Conservation (phyloP, 306 rosid genomes). For the Arachis stenosperma region DNA sequence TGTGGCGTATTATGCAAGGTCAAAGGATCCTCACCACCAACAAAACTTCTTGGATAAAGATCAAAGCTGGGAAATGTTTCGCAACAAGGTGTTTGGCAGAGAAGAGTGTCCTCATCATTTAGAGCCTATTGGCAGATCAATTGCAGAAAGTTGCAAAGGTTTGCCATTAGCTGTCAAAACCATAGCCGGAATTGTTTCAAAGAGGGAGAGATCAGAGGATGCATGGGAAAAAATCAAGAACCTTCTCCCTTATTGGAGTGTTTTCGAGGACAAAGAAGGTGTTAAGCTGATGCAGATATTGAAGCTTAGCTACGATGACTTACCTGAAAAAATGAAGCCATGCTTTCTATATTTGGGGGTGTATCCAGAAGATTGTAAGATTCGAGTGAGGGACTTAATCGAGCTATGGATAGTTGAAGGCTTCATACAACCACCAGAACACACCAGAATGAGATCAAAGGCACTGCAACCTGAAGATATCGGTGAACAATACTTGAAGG, state of each 20-base stretch:
- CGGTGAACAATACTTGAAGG: conserved; percentile 20
- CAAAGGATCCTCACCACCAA: not conserved
- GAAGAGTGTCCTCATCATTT: not conserved
- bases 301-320: conserved; percentile 21
- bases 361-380: conserved; percentile 13
- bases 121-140: not conserved
- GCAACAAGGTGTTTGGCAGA: not conserved
- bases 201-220: not conserved
- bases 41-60: not conserved
- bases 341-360: conserved; percentile 29
- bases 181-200: not conserved
- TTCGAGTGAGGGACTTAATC: not conserved
- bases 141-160: not conserved
- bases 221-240: not conserved
- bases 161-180: not conserved
- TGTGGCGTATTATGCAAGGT: not conserved
- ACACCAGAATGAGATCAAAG: not conserved
- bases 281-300: not conserved
- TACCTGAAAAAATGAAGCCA: not conserved
- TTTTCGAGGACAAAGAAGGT: not conserved
- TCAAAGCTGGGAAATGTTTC: not conserved
- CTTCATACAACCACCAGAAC: not conserved
- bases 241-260: not conserved
- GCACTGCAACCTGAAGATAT: not conserved
- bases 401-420: conserved; percentile 30